Evolutionary conservation across 495 filamentous ascomycete genomes (phyloP), one percentile per base, ranked within the genome.

Genomic region (Trichocladium antarcticum): DNA sequence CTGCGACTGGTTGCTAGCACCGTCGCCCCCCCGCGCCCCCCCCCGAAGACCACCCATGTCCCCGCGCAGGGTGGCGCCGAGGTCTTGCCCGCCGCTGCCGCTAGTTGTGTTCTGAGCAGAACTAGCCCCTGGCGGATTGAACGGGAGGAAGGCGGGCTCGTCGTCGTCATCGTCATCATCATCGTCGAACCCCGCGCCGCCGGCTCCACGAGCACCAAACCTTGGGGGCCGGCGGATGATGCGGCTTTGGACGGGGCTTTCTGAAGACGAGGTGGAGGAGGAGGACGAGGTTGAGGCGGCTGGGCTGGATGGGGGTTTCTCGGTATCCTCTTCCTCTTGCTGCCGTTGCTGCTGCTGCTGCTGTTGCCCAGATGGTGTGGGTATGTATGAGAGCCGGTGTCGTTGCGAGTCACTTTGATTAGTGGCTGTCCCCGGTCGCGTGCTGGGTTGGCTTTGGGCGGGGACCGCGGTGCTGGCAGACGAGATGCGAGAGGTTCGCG

Each of bases 121-220:
- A n/a, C 45, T 27, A 10, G 54, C 15, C 10, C 51, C 41, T 17
- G 39, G 47, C 0, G n/a, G n/a, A n/a, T 45, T 47, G 55, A 86
- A 78, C 1, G 89, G 87, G 2, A 92, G 73, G 57, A 90, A 94
- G 0, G 84, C 81, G 1, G 85, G 84, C 40, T 74, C 72, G 11
- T 78, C 77, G 38, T 79, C 75, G 32, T 80, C 79, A 22, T 79
- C 71, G 28, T 68, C 69, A 14, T 45, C 60, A 29, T 45, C 57
- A 14, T 32, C 47, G 24, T 32, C 40, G 15, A 36, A 50, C 10
- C 12, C 27, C 47, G 47, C 17, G 5, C 15, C 27, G 14, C 28
- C 16, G 19, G 22, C 43, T 29, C 29, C 35, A 12, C 28, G 11
- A n/a, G 22, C 38, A 14, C 56, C 54, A 0, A 78, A 61, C n/a